phyloP scores from a whole-genome alignment of 345 rosid genomes.

The Moricandia moricandioides region DNA sequence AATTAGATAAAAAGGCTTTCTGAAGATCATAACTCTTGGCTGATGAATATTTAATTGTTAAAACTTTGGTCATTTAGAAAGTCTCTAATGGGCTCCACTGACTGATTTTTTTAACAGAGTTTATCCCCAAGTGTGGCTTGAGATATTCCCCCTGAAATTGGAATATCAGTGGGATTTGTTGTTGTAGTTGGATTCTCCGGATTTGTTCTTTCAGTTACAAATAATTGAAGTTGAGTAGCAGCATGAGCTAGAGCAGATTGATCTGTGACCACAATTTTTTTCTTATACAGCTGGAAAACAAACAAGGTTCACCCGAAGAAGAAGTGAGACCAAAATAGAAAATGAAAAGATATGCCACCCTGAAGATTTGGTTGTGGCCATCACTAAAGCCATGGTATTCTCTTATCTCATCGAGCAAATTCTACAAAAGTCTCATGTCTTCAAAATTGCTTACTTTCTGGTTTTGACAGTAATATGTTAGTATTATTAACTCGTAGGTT shows the following conservation, averaged over 20 bases:
- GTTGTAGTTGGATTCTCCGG: not conserved
- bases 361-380: no score
- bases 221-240: not conserved
- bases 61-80: no score
- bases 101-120: no score
- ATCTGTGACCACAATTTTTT: not conserved
- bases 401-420: not conserved
- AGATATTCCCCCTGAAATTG: no score
- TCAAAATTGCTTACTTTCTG: not conserved
- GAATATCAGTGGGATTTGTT: not conserved
- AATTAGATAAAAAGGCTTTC: no score
- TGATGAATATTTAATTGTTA: no score
- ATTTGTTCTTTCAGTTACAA: not conserved
- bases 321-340: not conserved
- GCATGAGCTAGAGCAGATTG: not conserved
- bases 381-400: no score
- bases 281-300: not conserved
- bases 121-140: no score
- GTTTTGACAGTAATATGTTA: not conserved
- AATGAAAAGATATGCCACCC: no score
- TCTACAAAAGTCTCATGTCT: not conserved
- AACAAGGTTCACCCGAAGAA: not conserved
- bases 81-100: no score
- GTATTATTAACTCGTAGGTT: not conserved
- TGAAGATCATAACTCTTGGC: no score